phyloP scores from a whole-genome alignment of 371 early-diverging fungal species.

The Synchytrium microbalum region DNA sequence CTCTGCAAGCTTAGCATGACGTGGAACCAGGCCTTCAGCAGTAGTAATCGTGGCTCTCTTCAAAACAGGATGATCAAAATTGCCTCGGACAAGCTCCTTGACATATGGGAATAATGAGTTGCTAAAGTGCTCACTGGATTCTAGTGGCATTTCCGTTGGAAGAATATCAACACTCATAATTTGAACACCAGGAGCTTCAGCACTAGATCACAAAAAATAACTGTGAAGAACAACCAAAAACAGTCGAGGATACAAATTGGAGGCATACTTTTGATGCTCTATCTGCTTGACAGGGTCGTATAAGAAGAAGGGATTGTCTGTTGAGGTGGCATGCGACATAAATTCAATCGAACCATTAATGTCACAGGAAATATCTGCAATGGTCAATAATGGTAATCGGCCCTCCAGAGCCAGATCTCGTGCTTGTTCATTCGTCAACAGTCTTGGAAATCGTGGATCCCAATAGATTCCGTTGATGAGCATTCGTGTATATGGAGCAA shows the following conservation, averaged over 20 bases:
- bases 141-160: constrained; percentile 90
- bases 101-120: constrained; percentile 71
- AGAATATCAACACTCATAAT: constrained; percentile 95
- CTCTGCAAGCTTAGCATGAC: constrained; percentile 44
- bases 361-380: constrained; percentile 94
- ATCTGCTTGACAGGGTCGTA: constrained; percentile 67
- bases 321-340: constrained; percentile 75
- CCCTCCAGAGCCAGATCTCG: constrained; percentile 38
- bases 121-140: constrained; percentile 88
- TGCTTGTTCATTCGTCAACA: constrained; percentile 76
- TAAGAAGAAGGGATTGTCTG: constrained; percentile 87
- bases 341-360: constrained; percentile 91
- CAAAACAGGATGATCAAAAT: constrained; percentile 60
- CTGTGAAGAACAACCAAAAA: neutral
- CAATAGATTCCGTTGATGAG: constrained; percentile 95
- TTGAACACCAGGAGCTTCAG: constrained; percentile 76
- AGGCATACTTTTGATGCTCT: constrained; percentile 44
- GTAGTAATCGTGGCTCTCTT: constrained; percentile 68
- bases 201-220: constrained; percentile 25
- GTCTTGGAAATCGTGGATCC: constrained; percentile 79
- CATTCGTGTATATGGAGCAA: constrained; percentile 84
- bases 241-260: neutral
- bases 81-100: constrained; percentile 63
- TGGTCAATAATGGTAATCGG: constrained; percentile 55
- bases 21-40: constrained; percentile 53